Conservation (phyloP, 2,329 filamentous ascomycete genomes). For the Sclerotinia sclerotiorum region DNA sequence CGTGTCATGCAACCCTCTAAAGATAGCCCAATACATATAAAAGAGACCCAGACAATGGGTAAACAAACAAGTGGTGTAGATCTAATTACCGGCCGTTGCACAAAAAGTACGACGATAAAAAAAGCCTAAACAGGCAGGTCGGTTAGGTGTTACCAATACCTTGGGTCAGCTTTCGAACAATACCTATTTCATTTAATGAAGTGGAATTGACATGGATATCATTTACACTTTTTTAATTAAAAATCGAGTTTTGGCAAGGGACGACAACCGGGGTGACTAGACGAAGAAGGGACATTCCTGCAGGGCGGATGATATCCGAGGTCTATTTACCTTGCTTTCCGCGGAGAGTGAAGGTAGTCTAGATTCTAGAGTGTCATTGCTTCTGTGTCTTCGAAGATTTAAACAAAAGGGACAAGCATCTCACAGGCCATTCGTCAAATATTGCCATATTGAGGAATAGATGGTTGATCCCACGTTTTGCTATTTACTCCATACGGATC, state of each 20-base stretch:
- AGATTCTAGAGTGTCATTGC: conserved; percentile 6
- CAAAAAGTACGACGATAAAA: neutral
- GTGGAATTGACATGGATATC: neutral
- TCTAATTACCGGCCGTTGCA: conserved; percentile 21
- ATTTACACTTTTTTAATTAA: neutral
- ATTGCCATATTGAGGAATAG: conserved; percentile 22
- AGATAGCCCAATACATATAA: conserved; percentile 5
- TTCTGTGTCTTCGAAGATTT: neutral
- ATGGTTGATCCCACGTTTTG: conserved; percentile 25
- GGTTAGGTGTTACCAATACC: conserved; percentile 21
- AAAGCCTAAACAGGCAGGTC: conserved; percentile 8
- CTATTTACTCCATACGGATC: conserved; percentile 7
- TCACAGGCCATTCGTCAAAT: conserved; percentile 22
- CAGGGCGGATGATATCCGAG: conserved; percentile 9
- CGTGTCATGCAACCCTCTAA: conserved; percentile 14
- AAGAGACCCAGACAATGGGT: conserved; percentile 20
- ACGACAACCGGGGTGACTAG: neutral
- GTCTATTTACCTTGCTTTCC: neutral
- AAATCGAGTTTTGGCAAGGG: neutral
- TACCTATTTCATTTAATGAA: neutral
- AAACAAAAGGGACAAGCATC: neutral
- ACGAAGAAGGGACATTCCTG: neutral
- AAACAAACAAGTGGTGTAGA: conserved; percentile 13
- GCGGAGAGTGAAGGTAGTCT: conserved; percentile 10
- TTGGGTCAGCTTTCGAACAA: conserved; percentile 16